Percentiles rank a stretch among this genome's conserved stretches.
These are phyloP conservation scores for Pisolithus tinctorius DNA, from an alignment of 768 basidiomycete species.

Conservation along the genomic window DNA sequence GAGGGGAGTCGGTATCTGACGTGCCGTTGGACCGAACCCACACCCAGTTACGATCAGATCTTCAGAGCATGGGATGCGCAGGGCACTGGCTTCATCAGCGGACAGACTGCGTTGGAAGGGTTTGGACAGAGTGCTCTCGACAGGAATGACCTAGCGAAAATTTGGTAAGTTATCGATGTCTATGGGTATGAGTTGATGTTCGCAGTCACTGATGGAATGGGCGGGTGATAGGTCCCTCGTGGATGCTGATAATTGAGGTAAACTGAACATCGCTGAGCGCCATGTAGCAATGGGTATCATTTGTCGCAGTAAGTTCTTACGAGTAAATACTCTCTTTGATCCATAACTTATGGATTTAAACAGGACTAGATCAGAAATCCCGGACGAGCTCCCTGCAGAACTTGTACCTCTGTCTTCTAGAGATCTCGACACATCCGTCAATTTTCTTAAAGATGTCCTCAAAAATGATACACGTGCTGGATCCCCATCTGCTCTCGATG, in stretches of 20 bases:
- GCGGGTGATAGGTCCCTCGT: too few relatives aligned
- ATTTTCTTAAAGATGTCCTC: conserved; percentile 82
- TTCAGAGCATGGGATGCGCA: conserved; percentile 94
- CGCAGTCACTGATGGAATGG: too few relatives aligned
- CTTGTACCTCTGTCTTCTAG: conserved; percentile 87
- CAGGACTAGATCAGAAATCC: conserved; percentile 90
- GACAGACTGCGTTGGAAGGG: conserved; percentile 80
- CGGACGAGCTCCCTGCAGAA: conserved; percentile 80
- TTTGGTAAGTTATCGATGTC: conserved; percentile 61
- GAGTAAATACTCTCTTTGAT: not conserved
- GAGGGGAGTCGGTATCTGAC: too few relatives aligned
- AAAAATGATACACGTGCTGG: conserved; percentile 81
- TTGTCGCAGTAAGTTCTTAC: conserved; percentile 72
- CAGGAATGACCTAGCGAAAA: conserved; percentile 84
- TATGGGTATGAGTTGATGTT: not conserved
- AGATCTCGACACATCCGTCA: conserved; percentile 84
- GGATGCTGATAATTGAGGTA: too few relatives aligned
- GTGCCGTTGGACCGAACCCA: too few relatives aligned
- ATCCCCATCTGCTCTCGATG: conserved; percentile 47
- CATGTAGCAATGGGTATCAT: too few relatives aligned
- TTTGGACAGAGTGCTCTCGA: conserved; percentile 90
- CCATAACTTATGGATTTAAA: not conserved
- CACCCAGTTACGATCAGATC: conserved; percentile 94
- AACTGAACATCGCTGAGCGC: too few relatives aligned
- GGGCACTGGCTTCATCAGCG: conserved; percentile 78